A percentile compares a stretch with the other conserved stretches of the same genome.
These are phyloP conservation scores for Solanum ahanhuiri DNA, from an alignment of 257 asterid species.

Conservation along the genomic window DNA sequence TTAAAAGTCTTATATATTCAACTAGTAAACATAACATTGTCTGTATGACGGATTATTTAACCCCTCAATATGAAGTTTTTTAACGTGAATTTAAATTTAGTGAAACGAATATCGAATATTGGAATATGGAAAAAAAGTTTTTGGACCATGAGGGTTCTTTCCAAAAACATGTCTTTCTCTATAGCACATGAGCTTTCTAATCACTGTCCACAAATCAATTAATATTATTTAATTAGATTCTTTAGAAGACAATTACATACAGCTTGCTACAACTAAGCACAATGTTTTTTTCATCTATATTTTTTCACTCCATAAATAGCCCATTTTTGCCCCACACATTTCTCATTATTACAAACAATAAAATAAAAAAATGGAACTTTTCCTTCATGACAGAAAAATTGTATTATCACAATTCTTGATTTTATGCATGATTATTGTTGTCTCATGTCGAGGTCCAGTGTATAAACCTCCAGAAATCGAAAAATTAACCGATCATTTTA, in stretches of 20 bases:
- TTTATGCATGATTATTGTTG: slow-evolving; percentile 14
- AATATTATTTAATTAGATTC: not conserved
- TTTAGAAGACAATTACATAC: slow-evolving; percentile 19
- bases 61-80: not conserved
- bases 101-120: not conserved
- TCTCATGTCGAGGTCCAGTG: slow-evolving; percentile 40
- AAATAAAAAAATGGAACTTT: slow-evolving; percentile 16
- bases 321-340: not conserved
- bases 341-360: too few relatives aligned
- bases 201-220: slow-evolving; percentile 13
- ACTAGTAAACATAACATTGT: rapidly evolving
- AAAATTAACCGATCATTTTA: slow-evolving; percentile 34
- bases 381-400: slow-evolving; percentile 1
- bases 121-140: not conserved
- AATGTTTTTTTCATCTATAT: not conserved
- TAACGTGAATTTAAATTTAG: rapidly evolving
- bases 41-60: not conserved
- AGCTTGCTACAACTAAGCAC: slow-evolving; percentile 86
- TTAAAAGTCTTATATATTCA: rapidly evolving
- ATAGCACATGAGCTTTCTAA: slow-evolving; percentile 32
- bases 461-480: slow-evolving; percentile 68
- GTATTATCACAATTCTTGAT: slow-evolving; percentile 3
- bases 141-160: slow-evolving; percentile 9
- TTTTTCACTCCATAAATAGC: slow-evolving; percentile 17
- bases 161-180: slow-evolving; percentile 38